Evolutionary conservation across 1,139 yeast genomes (phyloP).

Genomic region (Meyerozyma smithsonii): DNA sequence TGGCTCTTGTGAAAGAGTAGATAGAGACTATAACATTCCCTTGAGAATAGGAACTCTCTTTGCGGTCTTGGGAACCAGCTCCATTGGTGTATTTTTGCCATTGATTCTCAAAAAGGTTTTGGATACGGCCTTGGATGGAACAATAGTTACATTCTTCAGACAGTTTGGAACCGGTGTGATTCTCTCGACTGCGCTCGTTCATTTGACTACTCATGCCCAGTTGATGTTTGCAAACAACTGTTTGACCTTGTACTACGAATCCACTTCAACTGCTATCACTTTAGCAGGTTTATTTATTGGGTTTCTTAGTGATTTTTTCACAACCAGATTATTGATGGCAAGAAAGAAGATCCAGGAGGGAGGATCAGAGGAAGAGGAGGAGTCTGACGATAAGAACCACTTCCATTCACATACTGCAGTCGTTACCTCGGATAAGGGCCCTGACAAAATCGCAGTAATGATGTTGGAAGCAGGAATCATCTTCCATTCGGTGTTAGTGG

Average conservation of each 20-base stretch:
- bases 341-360: neutral
- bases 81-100: conserved; percentile 26
- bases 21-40: conserved; percentile 24
- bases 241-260: conserved; percentile 11
- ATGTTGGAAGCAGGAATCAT: conserved; percentile 22
- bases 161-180: conserved; percentile 27
- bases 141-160: conserved; percentile 15
- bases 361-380: neutral
- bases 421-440: conserved; percentile 2
- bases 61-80: conserved; percentile 26
- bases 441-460: conserved; percentile 13
- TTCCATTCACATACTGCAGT: neutral
- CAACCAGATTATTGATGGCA: conserved; percentile 4
- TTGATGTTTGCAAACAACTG: conserved; percentile 25
- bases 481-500: conserved; percentile 23
- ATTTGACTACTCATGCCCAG: conserved; percentile 17
- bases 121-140: conserved; percentile 18
- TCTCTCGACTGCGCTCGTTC: conserved; percentile 25
- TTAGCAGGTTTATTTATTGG: conserved; percentile 5
- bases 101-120: conserved; percentile 15
- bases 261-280: conserved; percentile 8
- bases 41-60: conserved; percentile 26
- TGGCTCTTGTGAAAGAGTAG: conserved; percentile 15
- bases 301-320: conserved; percentile 6
- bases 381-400: neutral